Percentiles rank a stretch among this genome's conserved stretches.
phyloP scores from a whole-genome alignment of 2,329 filamentous ascomycete species.

The Cladosporium oxysporum region DNA sequence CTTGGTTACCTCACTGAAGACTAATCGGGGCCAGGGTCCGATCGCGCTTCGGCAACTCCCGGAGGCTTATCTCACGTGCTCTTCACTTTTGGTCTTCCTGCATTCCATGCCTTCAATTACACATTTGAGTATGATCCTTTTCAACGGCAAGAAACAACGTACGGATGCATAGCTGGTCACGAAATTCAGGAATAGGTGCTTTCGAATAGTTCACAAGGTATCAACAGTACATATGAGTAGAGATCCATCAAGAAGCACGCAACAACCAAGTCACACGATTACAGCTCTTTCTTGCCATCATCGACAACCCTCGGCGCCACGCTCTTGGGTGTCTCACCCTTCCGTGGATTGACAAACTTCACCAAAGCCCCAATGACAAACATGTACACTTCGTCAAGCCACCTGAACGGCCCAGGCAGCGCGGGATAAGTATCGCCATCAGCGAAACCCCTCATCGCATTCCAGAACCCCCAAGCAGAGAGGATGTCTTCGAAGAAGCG shows the following conservation, averaged over 20 bases:
- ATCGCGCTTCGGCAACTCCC: not conserved
- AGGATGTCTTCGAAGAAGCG: constrained; percentile 22
- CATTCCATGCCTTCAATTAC: too few relatives aligned
- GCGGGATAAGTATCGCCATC: constrained; percentile 25
- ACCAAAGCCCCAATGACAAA: constrained; percentile 17
- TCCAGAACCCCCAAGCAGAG: constrained; percentile 18
- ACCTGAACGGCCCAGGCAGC: constrained; percentile 21
- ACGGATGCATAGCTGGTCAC: too few relatives aligned
- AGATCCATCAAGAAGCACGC: not conserved
- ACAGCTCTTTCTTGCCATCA: constrained; percentile 12
- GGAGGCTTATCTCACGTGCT: not conserved
- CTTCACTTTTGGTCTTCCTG: not conserved
- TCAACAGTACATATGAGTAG: not conserved
- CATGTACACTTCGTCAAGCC: constrained; percentile 22
- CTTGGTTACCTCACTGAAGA: not conserved
- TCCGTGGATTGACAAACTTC: constrained; percentile 3
- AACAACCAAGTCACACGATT: not conserved
- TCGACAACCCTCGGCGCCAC: not conserved
- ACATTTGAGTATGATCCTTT: not conserved
- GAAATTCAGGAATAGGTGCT: too few relatives aligned
- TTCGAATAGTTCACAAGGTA: not conserved
- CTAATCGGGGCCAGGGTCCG: not conserved
- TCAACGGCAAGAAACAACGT: not conserved
- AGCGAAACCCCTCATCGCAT: constrained; percentile 21
- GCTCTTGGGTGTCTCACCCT: not conserved